Evolutionary conservation across 768 basidiomycete genomes (phyloP).

Genomic region (Pisolithus albus): DNA sequence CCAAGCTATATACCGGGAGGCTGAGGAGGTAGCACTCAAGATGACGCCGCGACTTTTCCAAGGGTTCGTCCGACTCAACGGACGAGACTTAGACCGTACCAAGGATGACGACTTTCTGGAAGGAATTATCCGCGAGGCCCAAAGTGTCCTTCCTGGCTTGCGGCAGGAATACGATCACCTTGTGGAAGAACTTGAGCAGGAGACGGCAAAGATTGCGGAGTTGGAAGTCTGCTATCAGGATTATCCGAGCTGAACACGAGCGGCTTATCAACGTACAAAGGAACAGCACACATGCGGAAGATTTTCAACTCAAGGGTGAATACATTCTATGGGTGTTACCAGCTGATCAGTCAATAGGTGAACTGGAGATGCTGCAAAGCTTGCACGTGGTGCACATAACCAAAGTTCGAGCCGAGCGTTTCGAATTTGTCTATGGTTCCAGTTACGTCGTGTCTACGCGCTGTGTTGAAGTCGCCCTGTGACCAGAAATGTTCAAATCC

Average conservation of each 20-base stretch:
- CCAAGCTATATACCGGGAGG: constrained; percentile 58
- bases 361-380: constrained; percentile 63
- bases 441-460: constrained; percentile 58
- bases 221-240: constrained; percentile 71
- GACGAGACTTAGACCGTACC: constrained; percentile 44
- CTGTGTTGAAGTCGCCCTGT: constrained; percentile 53
- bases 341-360: constrained; percentile 37
- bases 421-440: constrained; percentile 65
- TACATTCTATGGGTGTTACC: not conserved
- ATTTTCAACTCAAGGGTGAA: constrained; percentile 61
- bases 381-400: constrained; percentile 61
- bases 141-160: constrained; percentile 53
- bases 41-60: constrained; percentile 68
- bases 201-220: constrained; percentile 63
- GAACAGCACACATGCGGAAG: constrained; percentile 67
- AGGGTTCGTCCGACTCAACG: constrained; percentile 56
- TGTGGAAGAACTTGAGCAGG: constrained; percentile 55
- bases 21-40: constrained; percentile 69
- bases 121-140: constrained; percentile 42
- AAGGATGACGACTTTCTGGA: constrained; percentile 65
- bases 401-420: constrained; percentile 46
- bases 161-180: constrained; percentile 63
- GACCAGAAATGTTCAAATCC: constrained; percentile 42
- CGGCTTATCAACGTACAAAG: constrained; percentile 61
- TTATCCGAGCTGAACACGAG: constrained; percentile 71